A percentile compares a stretch with the other conserved stretches of the same genome.
These are phyloP conservation scores for Melaleuca quinquenervia DNA, from an alignment of 345 rosid species.

Conservation along the genomic window DNA sequence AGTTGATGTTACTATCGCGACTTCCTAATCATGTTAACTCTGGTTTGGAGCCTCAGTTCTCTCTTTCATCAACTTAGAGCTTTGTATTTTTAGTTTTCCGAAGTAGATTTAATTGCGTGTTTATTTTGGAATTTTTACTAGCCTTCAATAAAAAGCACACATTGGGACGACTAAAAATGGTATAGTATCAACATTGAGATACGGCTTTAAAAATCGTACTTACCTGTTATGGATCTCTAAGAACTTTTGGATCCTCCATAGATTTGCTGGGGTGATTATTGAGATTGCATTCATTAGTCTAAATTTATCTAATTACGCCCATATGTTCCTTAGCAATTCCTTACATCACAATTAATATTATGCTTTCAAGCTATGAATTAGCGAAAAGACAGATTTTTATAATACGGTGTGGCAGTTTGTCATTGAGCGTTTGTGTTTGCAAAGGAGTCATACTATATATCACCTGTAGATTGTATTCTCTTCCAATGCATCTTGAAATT, in stretches of 20 bases:
- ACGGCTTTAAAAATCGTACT: not conserved
- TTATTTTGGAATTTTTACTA: not conserved
- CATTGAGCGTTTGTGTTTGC: not conserved
- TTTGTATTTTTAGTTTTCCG: not conserved
- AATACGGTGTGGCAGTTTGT: not conserved
- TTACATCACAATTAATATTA: not conserved
- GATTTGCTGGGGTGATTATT: not conserved
- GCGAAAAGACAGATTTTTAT: not conserved
- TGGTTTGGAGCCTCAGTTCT: not conserved
- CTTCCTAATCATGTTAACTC: not conserved
- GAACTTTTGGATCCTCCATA: not conserved
- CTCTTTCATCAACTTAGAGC: not conserved
- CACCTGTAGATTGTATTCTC: not conserved
- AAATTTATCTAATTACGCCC: not conserved
- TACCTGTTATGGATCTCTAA: not conserved
- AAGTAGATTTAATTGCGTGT: not conserved
- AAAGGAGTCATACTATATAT: not conserved
- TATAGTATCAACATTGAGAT: not conserved
- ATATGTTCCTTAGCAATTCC: not conserved
- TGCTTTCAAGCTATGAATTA: not conserved
- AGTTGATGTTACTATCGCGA: not conserved
- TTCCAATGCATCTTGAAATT: not conserved
- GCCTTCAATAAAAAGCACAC: not conserved
- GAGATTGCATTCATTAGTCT: not conserved
- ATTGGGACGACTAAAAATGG: not conserved